These are phyloP conservation scores for Hypoxylon fuscum DNA, from an alignment of 495 filamentous ascomycete species.

Conservation along the genomic window DNA sequence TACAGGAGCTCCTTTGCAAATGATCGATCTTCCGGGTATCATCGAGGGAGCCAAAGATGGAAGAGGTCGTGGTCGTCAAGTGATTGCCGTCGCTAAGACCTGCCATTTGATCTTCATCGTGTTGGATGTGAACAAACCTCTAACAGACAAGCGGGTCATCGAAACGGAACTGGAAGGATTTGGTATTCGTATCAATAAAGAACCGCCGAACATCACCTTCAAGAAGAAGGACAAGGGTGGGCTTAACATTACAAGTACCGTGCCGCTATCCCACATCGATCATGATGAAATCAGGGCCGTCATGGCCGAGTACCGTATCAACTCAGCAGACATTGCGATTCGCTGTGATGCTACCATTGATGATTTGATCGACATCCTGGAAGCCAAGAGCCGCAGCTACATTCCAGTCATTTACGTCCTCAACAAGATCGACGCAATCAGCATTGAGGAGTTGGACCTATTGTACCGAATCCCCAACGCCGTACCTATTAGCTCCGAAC, in stretches of 20 bases:
- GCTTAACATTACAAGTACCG: conserved; percentile 90
- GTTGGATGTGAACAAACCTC: conserved; percentile 96
- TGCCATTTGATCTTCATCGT: conserved; percentile 99
- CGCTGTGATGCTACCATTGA: conserved; percentile 87
- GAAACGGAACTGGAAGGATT: conserved; percentile 98
- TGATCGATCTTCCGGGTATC: conserved; percentile 98
- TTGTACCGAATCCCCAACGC: conserved; percentile 97
- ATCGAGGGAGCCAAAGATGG: conserved; percentile 99
- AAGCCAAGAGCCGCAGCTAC: conserved; percentile 94
- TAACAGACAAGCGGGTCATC: conserved; percentile 96
- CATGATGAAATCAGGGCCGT: conserved; percentile 97
- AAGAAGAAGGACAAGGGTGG: conserved; percentile 99
- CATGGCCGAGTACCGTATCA: conserved; percentile 96
- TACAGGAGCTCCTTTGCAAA: conserved; percentile 88
- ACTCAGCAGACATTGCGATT: conserved; percentile 97
- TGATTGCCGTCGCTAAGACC: conserved; percentile 98
- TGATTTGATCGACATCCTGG: conserved; percentile 94
- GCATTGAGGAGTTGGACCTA: conserved; percentile 95
- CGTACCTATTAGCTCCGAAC: conserved; percentile 95
- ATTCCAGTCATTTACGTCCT: conserved; percentile 98
- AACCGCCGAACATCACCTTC: conserved; percentile 96
- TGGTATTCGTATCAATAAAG: conserved; percentile 97
- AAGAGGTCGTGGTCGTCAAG: conserved; percentile 96
- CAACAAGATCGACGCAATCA: conserved; percentile 99
- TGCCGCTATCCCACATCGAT: conserved; percentile 90